Evolutionary conservation across 129 eudicot genomes (phyloP), one percentile per base, ranked within the genome.

Genomic region (Escallonia rubra): DNA sequence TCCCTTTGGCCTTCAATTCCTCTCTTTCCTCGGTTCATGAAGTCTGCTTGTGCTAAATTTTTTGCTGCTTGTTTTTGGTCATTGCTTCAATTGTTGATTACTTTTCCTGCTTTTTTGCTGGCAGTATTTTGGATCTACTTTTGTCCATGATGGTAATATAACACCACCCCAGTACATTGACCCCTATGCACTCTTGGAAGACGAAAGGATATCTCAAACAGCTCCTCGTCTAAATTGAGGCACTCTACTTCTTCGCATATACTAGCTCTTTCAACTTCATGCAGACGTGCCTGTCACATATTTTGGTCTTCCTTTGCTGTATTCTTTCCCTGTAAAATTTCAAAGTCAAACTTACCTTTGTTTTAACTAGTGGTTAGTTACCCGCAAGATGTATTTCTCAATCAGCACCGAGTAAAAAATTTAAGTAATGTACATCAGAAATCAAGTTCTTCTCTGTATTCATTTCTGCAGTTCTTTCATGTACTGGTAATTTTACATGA

Each of bases 71-170:
- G 5, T 43, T 64, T 47, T 34, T 34, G 4, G 15, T 42, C 6
- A 59, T 53, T 66, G 43, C 7, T 53, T 8, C 3, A 49, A 14
- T n/a, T 34, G 42, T 13, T 48, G 11, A 53, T 53, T 11, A 49
- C 64, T 38, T 43, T 59, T 4, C 4, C 45, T 34, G 7, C 13
- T n/a, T 13, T 41, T 49, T 38, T 43, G 15, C 54, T 67, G 76
- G 79, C 84, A 92, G 96, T 92, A 86, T 51, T 88, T 92, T 70
- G 98, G 98, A 68, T 85, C 95, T 41, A 55, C 75, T 43, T 92
- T 92, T 77, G 77, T 92, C 55, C 98, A 92, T 43, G 87, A 86
- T 68, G 97, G 85, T 57, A 79, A 61, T 38, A 57, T 74, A 50
- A 34, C 77, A 43, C 82, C 83, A 48, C 96, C 98, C 43, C 87